These are phyloP conservation scores for Taxawa tesnikishii DNA, from an alignment of 2,329 filamentous ascomycete genomes.

Conservation along the genomic window DNA sequence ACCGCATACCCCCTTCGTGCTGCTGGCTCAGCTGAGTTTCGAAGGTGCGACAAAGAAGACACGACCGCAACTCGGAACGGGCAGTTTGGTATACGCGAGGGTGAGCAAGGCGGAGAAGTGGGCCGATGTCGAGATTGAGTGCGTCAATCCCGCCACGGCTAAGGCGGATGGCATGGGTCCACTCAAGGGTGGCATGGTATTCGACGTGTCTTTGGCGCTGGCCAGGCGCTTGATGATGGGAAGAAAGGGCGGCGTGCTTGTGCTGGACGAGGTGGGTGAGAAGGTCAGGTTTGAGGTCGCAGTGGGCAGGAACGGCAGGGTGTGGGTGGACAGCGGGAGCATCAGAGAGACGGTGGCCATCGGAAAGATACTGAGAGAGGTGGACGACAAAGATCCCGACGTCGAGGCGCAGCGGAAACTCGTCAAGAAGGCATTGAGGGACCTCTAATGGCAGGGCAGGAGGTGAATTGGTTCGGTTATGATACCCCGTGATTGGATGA, in stretches of 20 bases:
- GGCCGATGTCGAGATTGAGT: constrained; percentile 84
- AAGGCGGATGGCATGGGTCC: constrained; percentile 82
- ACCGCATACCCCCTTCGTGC: constrained; percentile 46
- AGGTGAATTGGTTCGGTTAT: no score
- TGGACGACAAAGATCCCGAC: constrained; percentile 55
- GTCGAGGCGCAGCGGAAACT: constrained; percentile 58
- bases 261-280: constrained; percentile 71
- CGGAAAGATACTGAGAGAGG: constrained; percentile 63
- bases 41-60: constrained; percentile 89
- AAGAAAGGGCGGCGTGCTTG: constrained; percentile 52
- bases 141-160: constrained; percentile 73
- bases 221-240: constrained; percentile 60
- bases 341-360: constrained; percentile 63
- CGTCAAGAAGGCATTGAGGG: constrained; percentile 53
- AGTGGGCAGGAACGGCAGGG: constrained; percentile 78
- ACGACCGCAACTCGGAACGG: constrained; percentile 60
- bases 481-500: no score
- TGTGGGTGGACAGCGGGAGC: constrained; percentile 80
- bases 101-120: constrained; percentile 66
- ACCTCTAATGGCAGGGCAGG: constrained; percentile 32
- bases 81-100: constrained; percentile 80
- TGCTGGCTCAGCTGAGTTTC: constrained; percentile 82
- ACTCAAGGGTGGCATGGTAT: constrained; percentile 75
- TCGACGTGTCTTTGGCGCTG: constrained; percentile 66
- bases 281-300: constrained; percentile 87